A percentile compares a stretch with the other conserved stretches of the same genome.
phyloP scores from a whole-genome alignment of 108 stramenopile species.

The Skeletonema costatum region DNA sequence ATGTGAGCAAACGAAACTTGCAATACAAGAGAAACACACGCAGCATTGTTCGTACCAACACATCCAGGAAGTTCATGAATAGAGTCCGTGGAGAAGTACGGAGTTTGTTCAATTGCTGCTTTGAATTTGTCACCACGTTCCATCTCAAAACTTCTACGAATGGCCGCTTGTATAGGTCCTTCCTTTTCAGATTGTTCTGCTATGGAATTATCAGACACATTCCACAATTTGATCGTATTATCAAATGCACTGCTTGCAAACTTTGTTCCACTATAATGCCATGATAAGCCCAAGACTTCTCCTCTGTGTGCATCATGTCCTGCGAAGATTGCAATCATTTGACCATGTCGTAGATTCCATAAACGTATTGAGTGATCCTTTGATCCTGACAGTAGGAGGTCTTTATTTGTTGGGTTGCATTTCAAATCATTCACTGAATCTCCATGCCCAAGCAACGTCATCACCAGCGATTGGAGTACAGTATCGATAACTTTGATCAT shows the following conservation, averaged over 20 bases:
- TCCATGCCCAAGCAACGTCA: constrained; percentile 68
- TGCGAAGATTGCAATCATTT: constrained; percentile 74
- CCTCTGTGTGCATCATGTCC: constrained; percentile 83
- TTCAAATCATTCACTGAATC: constrained; percentile 71
- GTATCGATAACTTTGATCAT: constrained; percentile 77
- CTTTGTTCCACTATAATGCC: constrained; percentile 71
- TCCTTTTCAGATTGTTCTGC: not conserved
- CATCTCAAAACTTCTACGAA: constrained; percentile 12
- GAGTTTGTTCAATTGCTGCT: constrained; percentile 59
- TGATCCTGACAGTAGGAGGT: constrained; percentile 71
- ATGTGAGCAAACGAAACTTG: not conserved
- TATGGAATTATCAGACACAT: constrained; percentile 23
- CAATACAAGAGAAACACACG: not conserved
- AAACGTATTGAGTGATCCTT: constrained; percentile 80
- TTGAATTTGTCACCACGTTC: constrained; percentile 5
- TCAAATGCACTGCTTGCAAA: constrained; percentile 84
- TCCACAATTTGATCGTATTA: constrained; percentile 75
- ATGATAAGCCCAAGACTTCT: constrained; percentile 66
- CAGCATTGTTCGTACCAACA: constrained; percentile 39
- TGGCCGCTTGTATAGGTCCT: constrained; percentile 7
- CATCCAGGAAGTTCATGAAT: constrained; percentile 66
- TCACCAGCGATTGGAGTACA: constrained; percentile 29
- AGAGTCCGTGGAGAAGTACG: constrained; percentile 68
- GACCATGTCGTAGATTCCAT: constrained; percentile 77
- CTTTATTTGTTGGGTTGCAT: constrained; percentile 62